Conservation (phyloP, 345 rosid genomes). For the Chamaenerion angustifolium region DNA sequence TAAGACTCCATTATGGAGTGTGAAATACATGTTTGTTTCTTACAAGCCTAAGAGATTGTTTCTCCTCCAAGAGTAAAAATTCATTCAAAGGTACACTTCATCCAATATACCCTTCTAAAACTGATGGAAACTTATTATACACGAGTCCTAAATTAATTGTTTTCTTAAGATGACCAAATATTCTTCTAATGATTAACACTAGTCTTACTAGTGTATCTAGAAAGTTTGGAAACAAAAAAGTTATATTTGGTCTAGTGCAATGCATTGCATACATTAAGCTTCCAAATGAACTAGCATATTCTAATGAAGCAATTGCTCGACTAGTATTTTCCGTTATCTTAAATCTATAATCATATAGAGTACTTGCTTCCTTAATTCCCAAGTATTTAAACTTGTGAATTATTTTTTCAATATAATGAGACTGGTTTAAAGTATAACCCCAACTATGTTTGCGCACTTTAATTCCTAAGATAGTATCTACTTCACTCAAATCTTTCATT, state of each 20-base stretch:
- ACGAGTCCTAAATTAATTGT: not conserved
- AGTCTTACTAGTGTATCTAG: not conserved
- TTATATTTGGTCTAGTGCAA: not conserved
- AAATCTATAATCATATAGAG: conserved; percentile 1
- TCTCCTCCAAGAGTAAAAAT: not conserved
- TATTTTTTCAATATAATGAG: not conserved
- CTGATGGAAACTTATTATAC: not conserved
- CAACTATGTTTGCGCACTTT: not conserved
- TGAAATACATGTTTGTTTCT: not conserved
- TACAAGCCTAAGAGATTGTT: not conserved
- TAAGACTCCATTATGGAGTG: not conserved
- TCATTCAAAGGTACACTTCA: not conserved
- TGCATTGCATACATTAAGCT: not conserved
- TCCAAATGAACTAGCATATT: not conserved
- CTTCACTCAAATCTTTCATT: not conserved
- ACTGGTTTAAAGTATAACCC: not conserved
- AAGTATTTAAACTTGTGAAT: not conserved
- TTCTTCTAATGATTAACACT: not conserved
- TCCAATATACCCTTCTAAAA: not conserved
- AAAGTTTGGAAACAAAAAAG: not conserved
- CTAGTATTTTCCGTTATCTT: not conserved
- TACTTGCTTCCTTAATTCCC: not conserved
- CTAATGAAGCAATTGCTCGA: not conserved
- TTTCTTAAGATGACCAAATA: not conserved
- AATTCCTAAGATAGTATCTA: not conserved